Evolutionary conservation across 805 yeast species (phyloP).

Genomic region (Candida boidinii): DNA sequence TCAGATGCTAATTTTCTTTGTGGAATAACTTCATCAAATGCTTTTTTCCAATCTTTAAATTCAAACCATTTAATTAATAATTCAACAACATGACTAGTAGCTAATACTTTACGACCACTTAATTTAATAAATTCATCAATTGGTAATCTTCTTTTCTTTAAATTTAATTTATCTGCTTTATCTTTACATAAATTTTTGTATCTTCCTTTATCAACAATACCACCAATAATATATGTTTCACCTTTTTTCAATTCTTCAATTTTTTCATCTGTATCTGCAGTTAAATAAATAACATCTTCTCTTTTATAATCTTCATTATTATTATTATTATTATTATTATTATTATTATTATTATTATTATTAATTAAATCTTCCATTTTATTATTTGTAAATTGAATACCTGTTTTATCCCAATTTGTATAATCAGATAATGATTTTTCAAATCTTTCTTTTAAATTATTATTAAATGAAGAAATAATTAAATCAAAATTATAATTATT

Average conservation of each 20-base stretch:
- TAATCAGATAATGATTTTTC: slow-evolving; percentile 54
- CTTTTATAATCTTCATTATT: slow-evolving; percentile 17
- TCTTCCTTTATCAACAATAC: slow-evolving; percentile 92
- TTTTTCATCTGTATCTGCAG: slow-evolving; percentile 79
- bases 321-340: slow-evolving; percentile 22
- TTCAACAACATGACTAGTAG: slow-evolving; percentile 94
- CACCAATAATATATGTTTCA: slow-evolving; percentile 82
- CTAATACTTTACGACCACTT: slow-evolving; percentile 81
- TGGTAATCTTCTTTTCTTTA: slow-evolving; percentile 73
- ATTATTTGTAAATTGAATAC: slow-evolving; percentile 40
- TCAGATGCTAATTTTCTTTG: slow-evolving; percentile 48
- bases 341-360: slow-evolving; percentile 26
- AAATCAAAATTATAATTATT: slow-evolving; percentile 51
- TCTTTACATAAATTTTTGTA: slow-evolving; percentile 71
- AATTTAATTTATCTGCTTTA: slow-evolving; percentile 69
- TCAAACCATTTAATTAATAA: slow-evolving; percentile 76
- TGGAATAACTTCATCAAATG: slow-evolving; percentile 85
- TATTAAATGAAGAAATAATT: slow-evolving; percentile 55
- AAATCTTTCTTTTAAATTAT: slow-evolving; percentile 58
- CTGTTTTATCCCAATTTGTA: slow-evolving; percentile 49
- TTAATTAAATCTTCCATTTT: slow-evolving; percentile 25
- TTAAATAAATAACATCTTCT: slow-evolving; percentile 52
- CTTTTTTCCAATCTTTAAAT: slow-evolving; percentile 69
- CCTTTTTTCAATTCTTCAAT: slow-evolving; percentile 58
- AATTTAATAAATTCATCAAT: slow-evolving; percentile 76